Evolutionary conservation across 768 basidiomycete genomes (phyloP), one percentile per base, ranked within the genome.

Genomic region (Suillus fuscotomentosus): DNA sequence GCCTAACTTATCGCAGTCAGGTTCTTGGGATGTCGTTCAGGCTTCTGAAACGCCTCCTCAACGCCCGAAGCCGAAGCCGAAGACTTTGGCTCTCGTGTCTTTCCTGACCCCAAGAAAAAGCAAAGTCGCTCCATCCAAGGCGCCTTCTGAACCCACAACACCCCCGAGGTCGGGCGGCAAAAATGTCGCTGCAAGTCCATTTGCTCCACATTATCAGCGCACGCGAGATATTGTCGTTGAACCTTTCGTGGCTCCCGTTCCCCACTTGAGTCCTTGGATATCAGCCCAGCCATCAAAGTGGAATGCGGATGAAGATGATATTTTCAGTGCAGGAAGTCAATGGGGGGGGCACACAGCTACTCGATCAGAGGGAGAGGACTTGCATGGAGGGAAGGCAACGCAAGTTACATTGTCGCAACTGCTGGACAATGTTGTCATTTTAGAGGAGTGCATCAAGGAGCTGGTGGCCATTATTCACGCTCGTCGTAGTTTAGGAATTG

Each of bases 391-490:
- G 57, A 78, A 74, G 39, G 63, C 73, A 15, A 73, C 76, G 17
- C 81, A 75, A 22, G 83, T 96, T 34, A 94, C 91, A 9, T 80
- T 99, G 60, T 95, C 93, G 53, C 88, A 85, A 67, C 74, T 98
- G 62, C 78, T 98, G 74, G 97, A 98, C 73, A 98, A 98, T 72
- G 90, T 96, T 38, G 95, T 99, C 38, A 88, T 98, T 47, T 73
- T 99, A 66, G 97, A 98, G 76, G 97, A 98, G 76, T 91, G 89
- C 66, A 90, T 98, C 72, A 98, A 98, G 78, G 97, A 99, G 75
- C 79, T 95, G 41, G 87, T 88, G 15, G 92, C 93, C 15, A 89
- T 95, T 67, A 85, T 95, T 60, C 89, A 93, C 76, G 93, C 92
- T 17, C 81, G 94, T 64, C 81, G 92, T 66, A 89, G 88, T 76